Evolutionary conservation across 495 filamentous ascomycete species (phyloP).

Genomic region (Bacidia gigantensis): DNA sequence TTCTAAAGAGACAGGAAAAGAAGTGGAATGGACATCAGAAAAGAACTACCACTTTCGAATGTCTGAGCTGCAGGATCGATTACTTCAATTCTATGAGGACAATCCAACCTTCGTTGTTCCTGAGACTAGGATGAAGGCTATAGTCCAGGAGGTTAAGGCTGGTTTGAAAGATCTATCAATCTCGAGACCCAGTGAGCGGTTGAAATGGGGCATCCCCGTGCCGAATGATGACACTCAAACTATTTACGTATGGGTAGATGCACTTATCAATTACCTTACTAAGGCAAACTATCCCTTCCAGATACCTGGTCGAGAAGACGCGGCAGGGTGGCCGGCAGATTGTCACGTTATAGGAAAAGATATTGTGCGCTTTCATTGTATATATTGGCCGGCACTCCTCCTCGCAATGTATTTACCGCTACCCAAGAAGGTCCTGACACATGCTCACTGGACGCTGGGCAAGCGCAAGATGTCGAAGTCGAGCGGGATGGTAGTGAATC

Average conservation of each 20-base stretch:
- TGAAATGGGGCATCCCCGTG: constrained; percentile 83
- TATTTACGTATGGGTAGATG: constrained; percentile 97
- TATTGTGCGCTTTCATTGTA: constrained; percentile 88
- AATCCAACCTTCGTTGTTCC: constrained; percentile 64
- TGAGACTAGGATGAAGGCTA: constrained; percentile 45
- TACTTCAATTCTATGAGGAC: constrained; percentile 64
- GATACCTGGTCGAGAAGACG: constrained; percentile 45
- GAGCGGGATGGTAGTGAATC: constrained; percentile 87
- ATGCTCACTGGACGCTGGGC: constrained; percentile 91
- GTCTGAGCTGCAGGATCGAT: constrained; percentile 57
- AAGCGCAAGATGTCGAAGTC: constrained; percentile 90
- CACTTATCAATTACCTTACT: constrained; percentile 85
- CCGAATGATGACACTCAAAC: constrained; percentile 76
- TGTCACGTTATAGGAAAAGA: constrained; percentile 92
- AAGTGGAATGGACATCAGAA: constrained; percentile 93
- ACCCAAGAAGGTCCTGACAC: constrained; percentile 72
- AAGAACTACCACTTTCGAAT: constrained; percentile 89
- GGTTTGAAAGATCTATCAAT: constrained; percentile 78
- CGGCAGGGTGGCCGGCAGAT: constrained; percentile 74
- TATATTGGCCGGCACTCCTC: constrained; percentile 96
- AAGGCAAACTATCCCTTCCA: constrained; percentile 71
- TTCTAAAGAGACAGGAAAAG: constrained; percentile 74
- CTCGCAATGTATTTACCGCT: constrained; percentile 73
- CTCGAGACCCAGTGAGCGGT: constrained; percentile 62
- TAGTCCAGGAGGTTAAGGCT: constrained; percentile 51